These are phyloP conservation scores for Omphalotus guepiniiformis DNA, from an alignment of 768 basidiomycete genomes.

Conservation along the genomic window DNA sequence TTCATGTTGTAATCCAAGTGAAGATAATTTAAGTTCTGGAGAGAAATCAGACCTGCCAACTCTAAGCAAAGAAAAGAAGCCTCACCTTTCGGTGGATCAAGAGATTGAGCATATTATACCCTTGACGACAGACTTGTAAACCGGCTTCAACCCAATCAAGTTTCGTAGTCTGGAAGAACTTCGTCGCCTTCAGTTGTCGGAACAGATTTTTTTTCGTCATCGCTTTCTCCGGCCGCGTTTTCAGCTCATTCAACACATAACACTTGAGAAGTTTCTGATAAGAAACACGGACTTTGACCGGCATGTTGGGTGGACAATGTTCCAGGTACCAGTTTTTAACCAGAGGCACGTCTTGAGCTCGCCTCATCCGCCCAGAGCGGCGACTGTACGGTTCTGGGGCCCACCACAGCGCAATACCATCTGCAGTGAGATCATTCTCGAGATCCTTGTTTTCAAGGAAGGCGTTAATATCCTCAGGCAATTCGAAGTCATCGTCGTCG, in stretches of 20 bases:
- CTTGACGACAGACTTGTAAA: slow-evolving; percentile 96
- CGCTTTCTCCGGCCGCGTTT: slow-evolving; percentile 85
- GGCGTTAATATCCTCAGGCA: slow-evolving; percentile 73
- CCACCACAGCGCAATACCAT: slow-evolving; percentile 98
- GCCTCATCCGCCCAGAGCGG: slow-evolving; percentile 86
- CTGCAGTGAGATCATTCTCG: slow-evolving; percentile 89
- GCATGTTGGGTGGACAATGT: slow-evolving; percentile 93
- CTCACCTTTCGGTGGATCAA: slow-evolving; percentile 94
- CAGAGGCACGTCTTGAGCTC: slow-evolving; percentile 92
- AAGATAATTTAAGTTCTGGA: slow-evolving; percentile 84
- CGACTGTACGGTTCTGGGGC: slow-evolving; percentile 94
- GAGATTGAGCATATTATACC: slow-evolving; percentile 99
- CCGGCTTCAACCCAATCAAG: slow-evolving; percentile 99
- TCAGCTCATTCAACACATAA: slow-evolving; percentile 92
- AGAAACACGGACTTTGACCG: slow-evolving; percentile 97
- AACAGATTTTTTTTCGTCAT: slow-evolving; percentile 99
- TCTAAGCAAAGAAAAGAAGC: slow-evolving; percentile 4
- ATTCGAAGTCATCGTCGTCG: slow-evolving; percentile 84
- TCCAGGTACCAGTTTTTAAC: slow-evolving; percentile 99
- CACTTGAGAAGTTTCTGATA: slow-evolving; percentile 98
- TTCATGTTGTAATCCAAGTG: slow-evolving; percentile 99
- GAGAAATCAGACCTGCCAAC: slow-evolving; percentile 1
- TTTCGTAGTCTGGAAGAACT: slow-evolving; percentile 98
- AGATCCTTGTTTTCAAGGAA: slow-evolving; percentile 78
- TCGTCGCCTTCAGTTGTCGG: slow-evolving; percentile 94